phyloP scores from a whole-genome alignment of 441 rosid species.

The Gossypium trilobum region DNA sequence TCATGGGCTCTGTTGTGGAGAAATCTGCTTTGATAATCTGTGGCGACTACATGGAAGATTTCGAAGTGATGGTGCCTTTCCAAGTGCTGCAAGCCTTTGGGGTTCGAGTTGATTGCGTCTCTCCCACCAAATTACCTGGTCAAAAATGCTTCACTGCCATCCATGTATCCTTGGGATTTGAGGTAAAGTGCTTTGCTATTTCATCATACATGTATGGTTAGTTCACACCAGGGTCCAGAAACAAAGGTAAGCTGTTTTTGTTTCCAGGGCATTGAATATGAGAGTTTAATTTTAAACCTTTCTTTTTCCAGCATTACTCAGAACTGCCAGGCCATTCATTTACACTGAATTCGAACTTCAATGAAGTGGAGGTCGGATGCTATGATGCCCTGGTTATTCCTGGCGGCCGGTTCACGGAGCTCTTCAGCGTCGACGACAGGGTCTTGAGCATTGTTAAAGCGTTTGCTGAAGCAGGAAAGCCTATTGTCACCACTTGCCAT shows the following conservation, averaged over 20 bases:
- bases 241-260: not conserved
- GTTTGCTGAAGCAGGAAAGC: constrained; percentile 32
- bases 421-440: constrained; percentile 32
- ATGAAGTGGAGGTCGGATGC: constrained; percentile 24
- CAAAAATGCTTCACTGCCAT: constrained; percentile 36
- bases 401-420: constrained; percentile 39
- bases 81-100: constrained; percentile 35
- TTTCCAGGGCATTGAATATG: not conserved
- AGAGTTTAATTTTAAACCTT: not conserved
- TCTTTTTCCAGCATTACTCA: constrained; percentile 30
- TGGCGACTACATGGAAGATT: constrained; percentile 46
- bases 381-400: constrained; percentile 41
- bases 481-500: constrained; percentile 41
- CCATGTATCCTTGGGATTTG: constrained; percentile 37
- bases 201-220: not conserved
- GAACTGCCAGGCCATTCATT: constrained; percentile 39
- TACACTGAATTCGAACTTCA: constrained; percentile 32
- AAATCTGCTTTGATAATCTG: constrained; percentile 35
- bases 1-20: constrained; percentile 23
- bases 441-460: constrained; percentile 25
- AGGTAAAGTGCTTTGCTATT: constrained; percentile 20
- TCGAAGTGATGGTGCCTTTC: constrained; percentile 33
- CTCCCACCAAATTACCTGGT: constrained; percentile 34
- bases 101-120: constrained; percentile 33
- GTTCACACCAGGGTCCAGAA: too few relatives aligned